Conservation (phyloP, 345 rosid genomes). For the Carallia brachiata region DNA sequence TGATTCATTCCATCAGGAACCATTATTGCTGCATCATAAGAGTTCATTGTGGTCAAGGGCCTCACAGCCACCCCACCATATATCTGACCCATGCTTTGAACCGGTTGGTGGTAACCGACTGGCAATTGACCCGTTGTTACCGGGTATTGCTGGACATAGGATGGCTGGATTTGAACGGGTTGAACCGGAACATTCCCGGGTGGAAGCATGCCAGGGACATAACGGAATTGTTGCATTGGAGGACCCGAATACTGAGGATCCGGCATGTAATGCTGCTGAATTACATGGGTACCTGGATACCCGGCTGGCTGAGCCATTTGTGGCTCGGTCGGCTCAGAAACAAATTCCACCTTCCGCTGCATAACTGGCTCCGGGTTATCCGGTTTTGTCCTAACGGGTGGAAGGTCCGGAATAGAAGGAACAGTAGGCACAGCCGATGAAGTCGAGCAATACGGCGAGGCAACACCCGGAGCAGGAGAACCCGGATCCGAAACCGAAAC, state of each 20-base stretch:
- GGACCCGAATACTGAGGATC: conserved; percentile 54
- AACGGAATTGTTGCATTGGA: conserved; percentile 49
- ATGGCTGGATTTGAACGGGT: conserved; percentile 41
- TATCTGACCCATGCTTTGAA: conserved; percentile 50
- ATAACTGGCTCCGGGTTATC: conserved; percentile 39
- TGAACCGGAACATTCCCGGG: conserved; percentile 50
- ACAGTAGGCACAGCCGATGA: conserved; percentile 48
- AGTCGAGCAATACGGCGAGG: conserved; percentile 68
- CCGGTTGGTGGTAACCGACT: conserved; percentile 59
- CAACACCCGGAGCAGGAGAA: conserved; percentile 71
- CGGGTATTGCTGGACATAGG: conserved; percentile 53
- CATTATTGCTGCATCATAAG: conserved; percentile 30
- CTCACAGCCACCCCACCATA: conserved; percentile 47
- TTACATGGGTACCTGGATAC: conserved; percentile 47
- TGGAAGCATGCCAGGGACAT: conserved; percentile 51
- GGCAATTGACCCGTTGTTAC: conserved; percentile 51
- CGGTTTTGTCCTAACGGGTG: conserved; percentile 62
- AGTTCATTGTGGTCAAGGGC: conserved; percentile 43
- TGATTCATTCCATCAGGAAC: conserved; percentile 52
- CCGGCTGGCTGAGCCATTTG: conserved; percentile 37
- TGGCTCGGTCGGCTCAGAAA: conserved; percentile 30
- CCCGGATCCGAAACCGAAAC: conserved; percentile 79
- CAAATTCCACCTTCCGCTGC: conserved; percentile 25
- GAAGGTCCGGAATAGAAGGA: conserved; percentile 65
- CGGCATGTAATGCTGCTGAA: conserved; percentile 47